Evolutionary conservation across 2,329 filamentous ascomycete genomes (phyloP).

Genomic region (Gnomoniopsis sp.): DNA sequence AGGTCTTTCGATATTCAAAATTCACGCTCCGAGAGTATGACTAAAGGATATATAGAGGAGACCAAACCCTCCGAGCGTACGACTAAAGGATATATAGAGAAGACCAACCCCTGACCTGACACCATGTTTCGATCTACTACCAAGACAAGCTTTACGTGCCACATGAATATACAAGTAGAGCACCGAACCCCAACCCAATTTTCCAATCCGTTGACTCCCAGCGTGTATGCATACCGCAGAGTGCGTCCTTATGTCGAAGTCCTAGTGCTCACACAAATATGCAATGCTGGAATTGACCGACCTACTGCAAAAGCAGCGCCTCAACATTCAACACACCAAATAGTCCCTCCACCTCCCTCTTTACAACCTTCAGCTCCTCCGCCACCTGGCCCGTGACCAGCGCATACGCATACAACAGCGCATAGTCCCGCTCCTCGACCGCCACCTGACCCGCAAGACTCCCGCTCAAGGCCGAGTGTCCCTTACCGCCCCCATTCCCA

Average conservation of each 20-base stretch:
- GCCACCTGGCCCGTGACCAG: constrained; percentile 65
- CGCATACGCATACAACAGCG: constrained; percentile 87
- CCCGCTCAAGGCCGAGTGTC: constrained; percentile 20
- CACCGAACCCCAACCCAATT: background rate
- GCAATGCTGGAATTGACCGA: background rate
- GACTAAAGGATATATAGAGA: background rate
- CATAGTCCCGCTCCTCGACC: constrained; percentile 77
- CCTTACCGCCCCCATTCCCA: constrained; percentile 14
- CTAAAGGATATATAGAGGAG: background rate
- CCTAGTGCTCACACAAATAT: background rate
- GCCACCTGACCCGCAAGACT: constrained; percentile 31
- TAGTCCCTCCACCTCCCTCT: constrained; percentile 58
- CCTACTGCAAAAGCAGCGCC: constrained; percentile 51
- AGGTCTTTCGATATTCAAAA: background rate
- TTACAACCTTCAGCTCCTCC: constrained; percentile 59
- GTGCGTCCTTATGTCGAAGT: too few species aligned
- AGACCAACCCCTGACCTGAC: background rate
- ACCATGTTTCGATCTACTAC: background rate
- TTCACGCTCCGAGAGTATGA: background rate
- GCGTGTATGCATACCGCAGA: background rate
- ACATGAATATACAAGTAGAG: background rate
- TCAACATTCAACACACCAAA: constrained; percentile 63
- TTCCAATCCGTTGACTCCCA: background rate
- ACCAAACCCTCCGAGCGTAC: too few species aligned
- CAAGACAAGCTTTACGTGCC: background rate